These are phyloP conservation scores for Eimeria sp. DNA, from an alignment of 169 alveolate species.

Conservation along the genomic window DNA sequence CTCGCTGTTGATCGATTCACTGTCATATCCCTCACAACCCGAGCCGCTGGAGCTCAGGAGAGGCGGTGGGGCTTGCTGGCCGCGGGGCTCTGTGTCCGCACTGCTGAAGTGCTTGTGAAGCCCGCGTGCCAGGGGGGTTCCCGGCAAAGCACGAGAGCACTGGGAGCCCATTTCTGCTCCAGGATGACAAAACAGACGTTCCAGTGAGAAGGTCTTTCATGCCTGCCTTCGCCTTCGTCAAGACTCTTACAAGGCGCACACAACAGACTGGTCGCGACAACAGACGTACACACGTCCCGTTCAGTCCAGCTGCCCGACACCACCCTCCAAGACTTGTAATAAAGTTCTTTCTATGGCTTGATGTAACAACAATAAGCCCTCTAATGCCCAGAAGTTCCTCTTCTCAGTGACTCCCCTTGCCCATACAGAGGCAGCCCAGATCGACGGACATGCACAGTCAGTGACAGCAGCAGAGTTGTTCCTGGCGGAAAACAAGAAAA, in stretches of 20 bases:
- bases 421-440: not conserved
- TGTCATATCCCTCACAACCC: not conserved
- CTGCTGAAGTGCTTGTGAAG: not conserved
- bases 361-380: not conserved
- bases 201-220: not conserved
- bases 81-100: not conserved
- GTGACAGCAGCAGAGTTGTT: not conserved
- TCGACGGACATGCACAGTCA: not conserved
- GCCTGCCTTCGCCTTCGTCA: not conserved
- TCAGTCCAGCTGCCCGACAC: not conserved
- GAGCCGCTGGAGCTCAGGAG: conserved; percentile 4
- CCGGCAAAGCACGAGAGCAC: not conserved
- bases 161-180: conserved; percentile 29
- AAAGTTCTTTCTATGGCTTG: not conserved
- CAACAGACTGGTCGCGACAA: not conserved
- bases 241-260: not conserved
- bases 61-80: not conserved
- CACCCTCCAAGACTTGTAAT: not conserved
- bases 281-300: not conserved
- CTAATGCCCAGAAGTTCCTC: not conserved
- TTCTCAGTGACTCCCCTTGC: not conserved
- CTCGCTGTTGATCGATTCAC: not conserved
- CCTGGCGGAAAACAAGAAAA: not conserved
- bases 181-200: not conserved
- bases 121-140: conserved; percentile 9